Conservation (phyloP, 1,284 basidiomycete genomes). For the Cryptococcus sp. region DNA sequence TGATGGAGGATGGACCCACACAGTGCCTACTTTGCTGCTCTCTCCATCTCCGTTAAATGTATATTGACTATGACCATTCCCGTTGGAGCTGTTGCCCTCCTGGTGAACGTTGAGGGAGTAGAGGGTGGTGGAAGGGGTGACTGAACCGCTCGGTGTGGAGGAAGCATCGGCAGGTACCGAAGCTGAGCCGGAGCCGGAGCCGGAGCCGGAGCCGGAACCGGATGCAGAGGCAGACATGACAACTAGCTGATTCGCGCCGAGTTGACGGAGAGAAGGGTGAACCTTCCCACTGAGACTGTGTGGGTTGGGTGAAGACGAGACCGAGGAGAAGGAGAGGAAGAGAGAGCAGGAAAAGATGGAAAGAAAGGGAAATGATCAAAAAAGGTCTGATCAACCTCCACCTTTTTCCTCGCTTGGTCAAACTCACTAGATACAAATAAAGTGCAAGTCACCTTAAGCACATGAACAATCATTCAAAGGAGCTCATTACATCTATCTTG, state of each 20-base stretch:
- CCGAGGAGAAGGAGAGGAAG: neutral
- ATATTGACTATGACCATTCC: neutral
- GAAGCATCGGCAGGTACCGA: neutral
- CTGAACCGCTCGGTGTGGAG: constrained; percentile 1
- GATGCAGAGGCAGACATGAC: too few relatives aligned
- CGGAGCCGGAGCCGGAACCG: too few relatives aligned
- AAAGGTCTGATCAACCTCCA: constrained; percentile 8
- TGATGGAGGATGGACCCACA: constrained; percentile 1
- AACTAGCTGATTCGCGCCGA: too few relatives aligned
- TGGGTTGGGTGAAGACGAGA: too few relatives aligned
- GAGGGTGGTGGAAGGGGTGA: constrained; percentile 14
- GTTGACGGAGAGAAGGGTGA: too few relatives aligned
- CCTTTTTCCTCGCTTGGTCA: neutral
- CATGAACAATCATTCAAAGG: too few relatives aligned
- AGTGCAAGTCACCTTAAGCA: too few relatives aligned
- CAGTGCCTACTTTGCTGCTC: constrained; percentile 23
- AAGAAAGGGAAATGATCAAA: neutral
- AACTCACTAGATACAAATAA: too few relatives aligned
- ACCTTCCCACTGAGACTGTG: too few relatives aligned
- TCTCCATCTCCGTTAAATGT: constrained; percentile 21
- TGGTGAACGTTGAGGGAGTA: constrained; percentile 8
- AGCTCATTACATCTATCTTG: too few relatives aligned
- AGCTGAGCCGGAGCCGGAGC: too few relatives aligned
- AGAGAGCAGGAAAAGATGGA: too few relatives aligned
- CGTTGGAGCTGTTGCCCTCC: constrained; percentile 1